phyloP scores from a whole-genome alignment of 2,329 filamentous ascomycete genomes.

The Rugonectria rugulosa region DNA sequence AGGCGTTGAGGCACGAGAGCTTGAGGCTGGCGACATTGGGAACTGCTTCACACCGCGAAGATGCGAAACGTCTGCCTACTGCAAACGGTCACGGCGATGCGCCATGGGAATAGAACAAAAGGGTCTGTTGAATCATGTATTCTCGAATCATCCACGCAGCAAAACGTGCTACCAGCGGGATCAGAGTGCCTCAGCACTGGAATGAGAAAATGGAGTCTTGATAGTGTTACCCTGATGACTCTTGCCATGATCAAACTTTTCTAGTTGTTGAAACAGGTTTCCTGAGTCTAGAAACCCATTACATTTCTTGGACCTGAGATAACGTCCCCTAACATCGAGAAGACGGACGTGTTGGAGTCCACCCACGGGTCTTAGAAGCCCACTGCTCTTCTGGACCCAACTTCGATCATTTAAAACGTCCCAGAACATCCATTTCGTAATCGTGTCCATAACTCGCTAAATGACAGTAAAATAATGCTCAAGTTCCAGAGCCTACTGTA shows the following conservation, averaged over 20 bases:
- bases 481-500: conserved; percentile 24
- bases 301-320: conserved; percentile 28
- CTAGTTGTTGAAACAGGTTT: conserved; percentile 19
- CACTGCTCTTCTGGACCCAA: conserved; percentile 25
- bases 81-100: no score
- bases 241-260: conserved; percentile 4
- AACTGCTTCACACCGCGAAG: no score
- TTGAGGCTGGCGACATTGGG: no score
- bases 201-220: conserved; percentile 5
- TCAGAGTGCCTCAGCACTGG: not conserved
- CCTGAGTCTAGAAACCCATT: conserved; percentile 36
- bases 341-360: conserved; percentile 28
- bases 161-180: no score
- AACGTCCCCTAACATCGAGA: not conserved
- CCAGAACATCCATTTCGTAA: conserved; percentile 1
- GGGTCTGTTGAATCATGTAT: no score
- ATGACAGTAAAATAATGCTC: not conserved
- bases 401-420: conserved; percentile 8
- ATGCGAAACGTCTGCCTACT: no score
- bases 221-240: not conserved
- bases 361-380: conserved; percentile 22
- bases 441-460: not conserved
- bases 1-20: no score
- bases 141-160: no score
- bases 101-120: no score